These are phyloP conservation scores for Phaeotremella skinneri DNA, from an alignment of 768 basidiomycete species.

Conservation along the genomic window DNA sequence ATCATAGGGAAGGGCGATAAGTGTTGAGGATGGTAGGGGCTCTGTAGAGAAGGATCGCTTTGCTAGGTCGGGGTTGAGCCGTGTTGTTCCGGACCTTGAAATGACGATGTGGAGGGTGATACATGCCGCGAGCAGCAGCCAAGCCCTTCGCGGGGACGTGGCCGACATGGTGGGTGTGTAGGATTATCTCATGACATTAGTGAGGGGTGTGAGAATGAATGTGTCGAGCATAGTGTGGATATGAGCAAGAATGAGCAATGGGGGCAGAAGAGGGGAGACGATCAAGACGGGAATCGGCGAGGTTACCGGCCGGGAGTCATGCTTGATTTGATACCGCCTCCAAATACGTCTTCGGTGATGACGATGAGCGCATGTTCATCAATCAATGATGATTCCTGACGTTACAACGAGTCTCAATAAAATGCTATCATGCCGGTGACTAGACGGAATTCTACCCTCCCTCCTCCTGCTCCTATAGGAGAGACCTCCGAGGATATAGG, in stretches of 20 bases:
- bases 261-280: slow-evolving; percentile 41
- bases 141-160: slow-evolving; percentile 16
- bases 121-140: slow-evolving; percentile 37
- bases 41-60: background rate
- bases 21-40: background rate
- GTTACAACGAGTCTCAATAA: background rate
- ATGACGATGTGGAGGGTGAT: slow-evolving; percentile 25
- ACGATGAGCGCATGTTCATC: too few species aligned
- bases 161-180: slow-evolving; percentile 21
- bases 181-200: slow-evolving; percentile 52
- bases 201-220: slow-evolving; percentile 60
- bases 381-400: too few species aligned
- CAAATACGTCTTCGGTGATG: too few species aligned
- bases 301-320: too few species aligned
- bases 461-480: background rate
- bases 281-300: slow-evolving; percentile 5
- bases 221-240: slow-evolving; percentile 53
- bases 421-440: slow-evolving; percentile 1
- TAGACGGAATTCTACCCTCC: background rate
- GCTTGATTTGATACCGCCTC: too few species aligned
- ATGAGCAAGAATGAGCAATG: slow-evolving; percentile 45
- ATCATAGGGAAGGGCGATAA: slow-evolving; percentile 23
- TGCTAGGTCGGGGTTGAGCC: background rate
- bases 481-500: background rate
- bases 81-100: background rate